phyloP scores from a whole-genome alignment of 2,329 filamentous ascomycete genomes.

The Apiospora sp. region DNA sequence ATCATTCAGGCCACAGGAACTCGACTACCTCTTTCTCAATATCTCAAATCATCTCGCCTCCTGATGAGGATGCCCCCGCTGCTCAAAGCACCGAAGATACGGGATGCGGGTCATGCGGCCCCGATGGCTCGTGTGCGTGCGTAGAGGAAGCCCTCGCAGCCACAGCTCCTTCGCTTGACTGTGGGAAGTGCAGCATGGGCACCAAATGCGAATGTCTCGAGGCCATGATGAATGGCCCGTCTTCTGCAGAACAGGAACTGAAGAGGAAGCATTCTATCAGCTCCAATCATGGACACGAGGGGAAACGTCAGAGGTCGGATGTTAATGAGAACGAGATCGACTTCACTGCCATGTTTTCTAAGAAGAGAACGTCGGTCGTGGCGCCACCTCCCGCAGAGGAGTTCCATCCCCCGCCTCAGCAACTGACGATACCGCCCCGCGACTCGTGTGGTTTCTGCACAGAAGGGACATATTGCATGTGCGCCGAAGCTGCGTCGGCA shows the following conservation, averaged over 20 bases:
- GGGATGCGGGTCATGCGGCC: conserved; percentile 64
- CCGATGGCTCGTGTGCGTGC: conserved; percentile 63
- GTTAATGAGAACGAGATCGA: conserved; percentile 70
- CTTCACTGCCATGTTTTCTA: conserved; percentile 72
- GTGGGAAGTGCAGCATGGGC: conserved; percentile 70
- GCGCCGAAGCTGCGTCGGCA: conserved; percentile 64
- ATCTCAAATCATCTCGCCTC: conserved; percentile 64
- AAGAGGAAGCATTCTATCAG: conserved; percentile 60
- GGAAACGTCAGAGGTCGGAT: conserved; percentile 65
- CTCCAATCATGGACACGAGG: conserved; percentile 49
- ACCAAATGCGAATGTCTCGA: conserved; percentile 70
- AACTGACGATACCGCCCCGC: conserved; percentile 53
- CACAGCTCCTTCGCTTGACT: conserved; percentile 59
- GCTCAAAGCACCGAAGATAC: conserved; percentile 43
- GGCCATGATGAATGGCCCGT: conserved; percentile 47
- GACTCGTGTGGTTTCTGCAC: conserved; percentile 85
- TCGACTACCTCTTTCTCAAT: conserved; percentile 60
- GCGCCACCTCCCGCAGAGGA: conserved; percentile 35
- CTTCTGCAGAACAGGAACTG: conserved; percentile 47
- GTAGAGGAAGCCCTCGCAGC: conserved; percentile 64
- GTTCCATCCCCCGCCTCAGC: conserved; percentile 42
- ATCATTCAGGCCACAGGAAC: conserved; percentile 37
- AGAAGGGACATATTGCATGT: conserved; percentile 83
- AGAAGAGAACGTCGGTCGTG: conserved; percentile 51
- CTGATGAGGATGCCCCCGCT: conserved; percentile 47